Conservation (phyloP, 345 rosid species). For the Eucalyptus curtisii region DNA sequence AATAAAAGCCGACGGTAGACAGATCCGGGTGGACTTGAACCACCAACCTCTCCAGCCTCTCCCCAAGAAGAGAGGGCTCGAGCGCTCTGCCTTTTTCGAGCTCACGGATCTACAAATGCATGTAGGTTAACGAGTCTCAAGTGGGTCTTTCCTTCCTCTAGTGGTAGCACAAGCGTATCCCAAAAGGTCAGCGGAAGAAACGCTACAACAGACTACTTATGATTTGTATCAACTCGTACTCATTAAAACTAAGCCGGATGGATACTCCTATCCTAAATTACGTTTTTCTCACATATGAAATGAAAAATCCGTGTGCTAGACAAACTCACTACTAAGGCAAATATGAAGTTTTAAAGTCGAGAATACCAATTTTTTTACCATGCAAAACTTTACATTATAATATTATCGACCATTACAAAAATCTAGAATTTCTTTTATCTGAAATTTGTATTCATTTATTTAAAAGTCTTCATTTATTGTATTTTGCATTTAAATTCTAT, state of each 20-base stretch:
- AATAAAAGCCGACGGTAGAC: not conserved
- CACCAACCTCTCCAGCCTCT: not conserved
- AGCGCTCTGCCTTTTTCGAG: not conserved
- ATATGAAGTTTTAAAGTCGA: no score
- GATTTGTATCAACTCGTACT: no score
- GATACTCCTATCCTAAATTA: no score
- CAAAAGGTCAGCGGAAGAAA: accelerated
- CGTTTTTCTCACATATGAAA: no score
- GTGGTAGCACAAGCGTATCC: accelerated
- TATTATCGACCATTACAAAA: accelerated
- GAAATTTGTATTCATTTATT: not conserved
- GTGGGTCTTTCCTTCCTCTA: accelerated
- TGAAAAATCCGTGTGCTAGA: accelerated
- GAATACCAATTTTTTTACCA: not conserved
- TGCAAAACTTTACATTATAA: no score
- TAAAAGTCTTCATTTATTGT: not conserved
- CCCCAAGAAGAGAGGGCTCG: not conserved
- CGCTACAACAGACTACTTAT: no score
- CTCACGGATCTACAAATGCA: not conserved
- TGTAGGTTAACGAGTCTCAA: not conserved
- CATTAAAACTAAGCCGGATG: accelerated
- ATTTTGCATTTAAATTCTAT: not conserved
- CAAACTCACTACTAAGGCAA: no score
- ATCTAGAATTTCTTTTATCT: not conserved
- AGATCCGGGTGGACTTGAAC: not conserved